These are phyloP conservation scores for Phlebiopsis flavidoalba DNA, from an alignment of 768 basidiomycete genomes.

Conservation along the genomic window DNA sequence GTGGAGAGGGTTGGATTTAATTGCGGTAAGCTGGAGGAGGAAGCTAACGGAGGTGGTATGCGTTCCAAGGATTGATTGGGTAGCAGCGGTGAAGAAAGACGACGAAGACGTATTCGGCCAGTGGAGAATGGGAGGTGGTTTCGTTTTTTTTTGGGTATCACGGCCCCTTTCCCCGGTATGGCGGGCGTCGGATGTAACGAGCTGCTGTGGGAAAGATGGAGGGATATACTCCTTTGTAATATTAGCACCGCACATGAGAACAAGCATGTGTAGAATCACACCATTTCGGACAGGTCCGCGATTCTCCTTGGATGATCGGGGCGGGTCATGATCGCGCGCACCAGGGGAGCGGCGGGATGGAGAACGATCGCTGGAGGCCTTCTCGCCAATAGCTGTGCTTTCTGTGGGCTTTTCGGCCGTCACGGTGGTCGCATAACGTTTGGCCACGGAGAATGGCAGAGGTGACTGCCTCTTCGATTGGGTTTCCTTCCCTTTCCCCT, in stretches of 20 bases:
- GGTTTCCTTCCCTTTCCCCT: conserved; percentile 1
- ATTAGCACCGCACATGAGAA: conserved; percentile 4
- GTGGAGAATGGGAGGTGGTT: conserved; percentile 38
- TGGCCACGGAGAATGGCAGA: conserved; percentile 41
- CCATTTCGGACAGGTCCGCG: conserved; percentile 32
- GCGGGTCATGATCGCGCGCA: neutral
- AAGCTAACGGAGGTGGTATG: conserved; percentile 15
- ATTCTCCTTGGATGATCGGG: conserved; percentile 18
- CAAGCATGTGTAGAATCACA: conserved; percentile 18
- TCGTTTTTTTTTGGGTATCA: conserved; percentile 26
- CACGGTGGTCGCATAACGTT: conserved; percentile 19
- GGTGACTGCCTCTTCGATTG: conserved; percentile 20
- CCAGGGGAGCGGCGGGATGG: neutral
- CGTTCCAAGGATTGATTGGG: conserved; percentile 15
- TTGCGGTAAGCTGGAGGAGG: conserved; percentile 14
- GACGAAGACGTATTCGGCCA: conserved; percentile 21
- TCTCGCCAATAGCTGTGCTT: neutral
- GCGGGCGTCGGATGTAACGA: conserved; percentile 52
- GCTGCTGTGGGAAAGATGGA: conserved; percentile 49
- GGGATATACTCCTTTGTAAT: conserved; percentile 39
- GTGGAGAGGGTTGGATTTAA: conserved; percentile 6
- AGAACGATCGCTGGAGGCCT: neutral
- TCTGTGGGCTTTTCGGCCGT: conserved; percentile 5
- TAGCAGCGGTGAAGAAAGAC: conserved; percentile 19
- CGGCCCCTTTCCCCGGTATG: conserved; percentile 2